Percentiles rank a stretch among this genome's conserved stretches.
These are phyloP conservation scores for Mortierella sp. DNA, from an alignment of 371 early-diverging fungal species.

Conservation along the genomic window DNA sequence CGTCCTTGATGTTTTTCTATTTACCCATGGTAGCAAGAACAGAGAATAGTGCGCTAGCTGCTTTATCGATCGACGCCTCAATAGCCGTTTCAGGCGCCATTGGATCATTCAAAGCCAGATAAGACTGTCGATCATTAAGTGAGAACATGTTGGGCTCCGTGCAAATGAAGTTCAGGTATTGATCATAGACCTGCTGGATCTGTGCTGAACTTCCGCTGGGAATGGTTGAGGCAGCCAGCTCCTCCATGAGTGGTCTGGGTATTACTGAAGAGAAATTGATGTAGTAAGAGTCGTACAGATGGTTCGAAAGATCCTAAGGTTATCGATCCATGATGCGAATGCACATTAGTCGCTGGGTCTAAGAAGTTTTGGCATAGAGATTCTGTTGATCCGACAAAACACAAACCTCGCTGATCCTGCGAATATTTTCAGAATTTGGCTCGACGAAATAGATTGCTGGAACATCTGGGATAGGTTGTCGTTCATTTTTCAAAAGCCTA, in stretches of 20 bases:
- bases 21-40: slow-evolving; percentile 92
- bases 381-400: not conserved
- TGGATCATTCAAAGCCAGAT: slow-evolving; percentile 84
- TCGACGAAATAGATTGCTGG: slow-evolving; percentile 98
- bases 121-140: slow-evolving; percentile 88
- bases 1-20: not conserved
- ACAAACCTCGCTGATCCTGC: slow-evolving; percentile 79
- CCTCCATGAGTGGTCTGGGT: slow-evolving; percentile 93
- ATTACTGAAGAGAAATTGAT: slow-evolving; percentile 94
- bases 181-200: slow-evolving; percentile 96
- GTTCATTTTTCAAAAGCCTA: slow-evolving; percentile 81
- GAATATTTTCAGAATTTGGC: slow-evolving; percentile 90
- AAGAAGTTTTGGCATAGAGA: not conserved
- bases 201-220: slow-evolving; percentile 77
- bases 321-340: not conserved
- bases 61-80: slow-evolving; percentile 79
- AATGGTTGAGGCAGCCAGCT: slow-evolving; percentile 87
- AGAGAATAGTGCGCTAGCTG: slow-evolving; percentile 89
- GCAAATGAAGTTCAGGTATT: slow-evolving; percentile 94
- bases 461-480: slow-evolving; percentile 94
- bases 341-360: not conserved
- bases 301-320: slow-evolving; percentile 86
- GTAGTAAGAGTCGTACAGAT: slow-evolving; percentile 95
- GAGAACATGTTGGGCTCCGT: slow-evolving; percentile 96
- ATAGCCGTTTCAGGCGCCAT: slow-evolving; percentile 83